phyloP scores from a whole-genome alignment of 257 asterid genomes.

The Solanum virginianum region DNA sequence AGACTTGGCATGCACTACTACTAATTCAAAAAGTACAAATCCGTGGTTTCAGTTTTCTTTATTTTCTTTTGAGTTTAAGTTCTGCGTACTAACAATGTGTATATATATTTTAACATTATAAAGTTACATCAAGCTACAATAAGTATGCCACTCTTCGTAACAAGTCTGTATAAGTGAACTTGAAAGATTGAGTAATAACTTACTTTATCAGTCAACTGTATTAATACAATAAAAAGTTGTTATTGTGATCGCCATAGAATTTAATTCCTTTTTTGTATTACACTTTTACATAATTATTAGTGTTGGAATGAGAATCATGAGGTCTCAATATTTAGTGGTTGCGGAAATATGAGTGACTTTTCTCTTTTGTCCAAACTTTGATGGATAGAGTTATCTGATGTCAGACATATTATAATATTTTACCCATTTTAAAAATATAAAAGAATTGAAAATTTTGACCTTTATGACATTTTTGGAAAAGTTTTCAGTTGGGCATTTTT shows the following conservation, averaged over 20 bases:
- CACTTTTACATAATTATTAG: background rate
- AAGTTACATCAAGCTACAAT: background rate
- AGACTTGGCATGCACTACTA: background rate
- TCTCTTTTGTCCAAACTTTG: background rate
- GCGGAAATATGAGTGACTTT: no score
- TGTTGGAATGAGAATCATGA: background rate
- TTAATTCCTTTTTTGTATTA: background rate
- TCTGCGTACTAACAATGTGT: background rate
- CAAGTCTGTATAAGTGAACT: background rate
- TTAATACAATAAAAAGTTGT: background rate
- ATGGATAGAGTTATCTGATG: background rate
- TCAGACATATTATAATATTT: no score
- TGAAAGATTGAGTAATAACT: background rate
- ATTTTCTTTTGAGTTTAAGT: background rate
- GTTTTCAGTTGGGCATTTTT: no score
- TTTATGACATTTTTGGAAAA: no score
- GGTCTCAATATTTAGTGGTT: no score
- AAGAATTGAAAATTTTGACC: no score
- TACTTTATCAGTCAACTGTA: background rate
- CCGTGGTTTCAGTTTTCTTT: background rate
- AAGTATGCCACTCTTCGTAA: background rate
- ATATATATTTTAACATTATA: background rate
- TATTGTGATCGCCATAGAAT: background rate
- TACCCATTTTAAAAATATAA: no score
- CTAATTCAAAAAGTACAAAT: background rate